Evolutionary conservation across 306 rosid genomes (phyloP), one percentile per base, ranked within the genome.

Genomic region (Urtica urens): DNA sequence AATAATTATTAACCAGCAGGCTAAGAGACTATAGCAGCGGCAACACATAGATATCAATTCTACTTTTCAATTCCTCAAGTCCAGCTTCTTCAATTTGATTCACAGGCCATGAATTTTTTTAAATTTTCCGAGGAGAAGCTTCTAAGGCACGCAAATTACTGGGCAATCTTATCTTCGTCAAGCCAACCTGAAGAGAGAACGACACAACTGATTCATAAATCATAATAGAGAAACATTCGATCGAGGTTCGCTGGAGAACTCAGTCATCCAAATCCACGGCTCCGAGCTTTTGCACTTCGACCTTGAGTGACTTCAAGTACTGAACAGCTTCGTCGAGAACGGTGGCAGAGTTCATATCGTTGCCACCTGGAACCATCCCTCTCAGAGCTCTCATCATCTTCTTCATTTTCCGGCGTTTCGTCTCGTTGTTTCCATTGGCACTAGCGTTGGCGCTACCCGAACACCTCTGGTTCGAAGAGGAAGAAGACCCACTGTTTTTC

Each of bases 271-370:
- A 15, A 60, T 66, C 74, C 54, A 55, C 69, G 46, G 72, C 67
- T 17, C 95, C 95, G 3, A 72, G 77, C 55, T 74, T 72, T 67
- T 81, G 86, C 46, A 84, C 81, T 62, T 88, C 95, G 23, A 74
- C 93, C 63, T 88, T 88, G 38, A 88, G 95, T 53, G 96, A 76
- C 76, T 88, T 83, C 42, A 88, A 81, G 73, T 88, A 88, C 49
- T 70, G 77, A 31, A 83, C 95, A 46, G 96, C 95, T 74, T 81
- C 96, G 24, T 88, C 95, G 12, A 88, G 61, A 53, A 88, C 90
- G 3, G 79, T 47, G 8, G 72, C 78, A 5, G 83, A 30, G 49
- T 73, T 80, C 93, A 81, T 83, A 63, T 78, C 71, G 40, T 68
- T 67, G 31, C 86, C 95, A 39, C 86, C 96, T 1, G 96, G 96